Base-by-base conservation (phyloP, 192 early-diverging fungal genomes). In the Ramicandelaber brevisporus region DNA sequence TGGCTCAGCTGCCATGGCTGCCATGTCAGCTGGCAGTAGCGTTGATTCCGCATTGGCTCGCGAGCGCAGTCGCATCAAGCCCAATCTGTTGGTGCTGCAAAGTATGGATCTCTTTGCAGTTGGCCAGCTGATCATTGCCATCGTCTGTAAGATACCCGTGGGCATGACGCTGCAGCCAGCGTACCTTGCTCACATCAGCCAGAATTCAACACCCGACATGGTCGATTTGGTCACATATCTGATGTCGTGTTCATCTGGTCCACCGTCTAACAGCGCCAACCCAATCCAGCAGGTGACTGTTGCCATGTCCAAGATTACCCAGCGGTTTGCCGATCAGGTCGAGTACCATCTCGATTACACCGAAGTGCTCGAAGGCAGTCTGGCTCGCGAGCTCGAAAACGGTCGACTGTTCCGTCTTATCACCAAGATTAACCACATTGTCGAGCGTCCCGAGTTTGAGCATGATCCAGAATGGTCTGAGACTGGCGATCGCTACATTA, bases 401-500 rank as follows among this genome's bases (percentile, higher is more conserved):
- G 84, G 79, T 17, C 69, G 93, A 14, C 34, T 96, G 21, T 65
- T 75, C n/a, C 53, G 87, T 17, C 43, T 99, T 18, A 21, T 99
- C 22, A 70, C 67, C 51, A 90, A 96, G 48, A 57, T 96, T 26
- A 84, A 77, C 13, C 87, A 83, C 40, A 83, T 99, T 36, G 79
- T 78, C 38, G 85, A 90, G 52, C 50, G 85, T 12, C 75, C 78
- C 18, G 78, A 82, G 68, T 69, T 59, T 31, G 55, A 72, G 26
- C 63, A 70, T 55, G 88, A 92, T 45, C 68, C 83, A 3, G 69
- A 70, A 33, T 99, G 89, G 89, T 73, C 85, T 7, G 89, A 99
- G 44, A 99, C 88, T 0, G 93, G 93, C 3, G 93, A 99, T 53
- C 60, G 88, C 21, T 99, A 99, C 47, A 63, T 96, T 26, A 70